These are phyloP conservation scores for Truncatella angustata DNA, from an alignment of 2,329 filamentous ascomycete species.

Conservation along the genomic window DNA sequence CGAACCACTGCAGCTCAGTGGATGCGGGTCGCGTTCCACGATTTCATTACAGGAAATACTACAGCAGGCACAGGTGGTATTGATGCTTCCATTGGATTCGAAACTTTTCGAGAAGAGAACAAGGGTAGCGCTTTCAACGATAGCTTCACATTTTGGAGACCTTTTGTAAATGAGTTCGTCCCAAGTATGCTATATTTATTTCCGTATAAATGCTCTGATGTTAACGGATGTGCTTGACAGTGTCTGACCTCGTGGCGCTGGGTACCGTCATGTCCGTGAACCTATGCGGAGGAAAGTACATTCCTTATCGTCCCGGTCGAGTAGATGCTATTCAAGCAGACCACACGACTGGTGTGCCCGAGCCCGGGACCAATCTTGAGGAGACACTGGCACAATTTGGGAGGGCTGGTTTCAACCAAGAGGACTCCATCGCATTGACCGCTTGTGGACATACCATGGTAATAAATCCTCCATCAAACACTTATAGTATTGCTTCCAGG, in stretches of 20 bases:
- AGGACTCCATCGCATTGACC: conserved; percentile 23
- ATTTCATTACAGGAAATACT: conserved; percentile 25
- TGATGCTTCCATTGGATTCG: conserved; percentile 29
- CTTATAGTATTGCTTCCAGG: no score
- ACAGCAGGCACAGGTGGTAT: conserved; percentile 24
- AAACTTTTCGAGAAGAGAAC: conserved; percentile 25
- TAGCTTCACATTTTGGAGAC: conserved; percentile 19
- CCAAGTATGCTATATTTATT: conserved; percentile 19
- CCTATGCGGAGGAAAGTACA: conserved; percentile 23
- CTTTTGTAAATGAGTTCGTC: conserved; percentile 27
- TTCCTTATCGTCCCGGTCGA: conserved; percentile 26
- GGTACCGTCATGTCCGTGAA: conserved; percentile 28
- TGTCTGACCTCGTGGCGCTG: conserved; percentile 28
- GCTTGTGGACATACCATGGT: conserved; percentile 26
- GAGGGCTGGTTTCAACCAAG: conserved; percentile 22
- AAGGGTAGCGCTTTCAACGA: conserved; percentile 26
- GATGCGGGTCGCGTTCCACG: conserved; percentile 27
- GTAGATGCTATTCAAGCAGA: conserved; percentile 24
- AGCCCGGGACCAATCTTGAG: conserved; percentile 20
- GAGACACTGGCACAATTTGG: conserved; percentile 23
- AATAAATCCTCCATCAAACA: no score
- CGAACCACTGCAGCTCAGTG: conserved; percentile 21
- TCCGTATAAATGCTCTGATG: neutral
- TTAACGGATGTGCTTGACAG: conserved; percentile 10
- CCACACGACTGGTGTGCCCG: conserved; percentile 25